Conservation (phyloP, 495 filamentous ascomycete genomes). For the Xylaria sp. region DNA sequence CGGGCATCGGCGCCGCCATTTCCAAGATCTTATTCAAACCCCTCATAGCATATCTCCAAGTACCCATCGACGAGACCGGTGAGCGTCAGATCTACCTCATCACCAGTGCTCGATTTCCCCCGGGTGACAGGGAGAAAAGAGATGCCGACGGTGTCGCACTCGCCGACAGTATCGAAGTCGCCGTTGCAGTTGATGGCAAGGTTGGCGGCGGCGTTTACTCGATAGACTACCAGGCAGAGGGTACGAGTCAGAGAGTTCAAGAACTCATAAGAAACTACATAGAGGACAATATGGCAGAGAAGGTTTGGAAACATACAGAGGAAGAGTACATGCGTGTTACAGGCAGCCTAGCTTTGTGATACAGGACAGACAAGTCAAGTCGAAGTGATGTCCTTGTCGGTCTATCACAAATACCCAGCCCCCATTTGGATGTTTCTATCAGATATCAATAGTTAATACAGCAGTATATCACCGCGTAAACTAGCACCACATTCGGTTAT, state of each 20-base stretch:
- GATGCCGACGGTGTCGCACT: slow-evolving; percentile 41
- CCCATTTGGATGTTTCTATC: background rate
- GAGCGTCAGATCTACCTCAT: slow-evolving; percentile 58
- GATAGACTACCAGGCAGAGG: slow-evolving; percentile 53
- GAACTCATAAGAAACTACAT: slow-evolving; percentile 47
- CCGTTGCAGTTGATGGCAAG: slow-evolving; percentile 53
- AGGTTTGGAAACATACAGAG: slow-evolving; percentile 59
- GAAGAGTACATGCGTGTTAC: slow-evolving; percentile 53
- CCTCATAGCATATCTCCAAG: slow-evolving; percentile 19
- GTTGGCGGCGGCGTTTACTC: slow-evolving; percentile 61
- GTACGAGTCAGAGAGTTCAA: slow-evolving; percentile 42
- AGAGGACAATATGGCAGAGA: slow-evolving; percentile 50
- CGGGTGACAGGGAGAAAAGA: background rate
- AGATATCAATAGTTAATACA: background rate
- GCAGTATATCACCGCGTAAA: background rate
- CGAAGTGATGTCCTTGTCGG: background rate
- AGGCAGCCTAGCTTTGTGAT: slow-evolving; percentile 16
- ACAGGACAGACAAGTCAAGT: background rate
- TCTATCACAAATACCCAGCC: background rate
- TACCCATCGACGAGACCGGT: slow-evolving; percentile 48
- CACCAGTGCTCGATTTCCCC: slow-evolving; percentile 55
- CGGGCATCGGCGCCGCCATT: slow-evolving; percentile 24
- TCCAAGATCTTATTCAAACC: slow-evolving; percentile 24
- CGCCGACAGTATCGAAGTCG: slow-evolving; percentile 38
- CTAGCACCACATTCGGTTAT: background rate